Conservation (phyloP, 2,329 filamentous ascomycete species). For the Aspergillus novoparasiticus region DNA sequence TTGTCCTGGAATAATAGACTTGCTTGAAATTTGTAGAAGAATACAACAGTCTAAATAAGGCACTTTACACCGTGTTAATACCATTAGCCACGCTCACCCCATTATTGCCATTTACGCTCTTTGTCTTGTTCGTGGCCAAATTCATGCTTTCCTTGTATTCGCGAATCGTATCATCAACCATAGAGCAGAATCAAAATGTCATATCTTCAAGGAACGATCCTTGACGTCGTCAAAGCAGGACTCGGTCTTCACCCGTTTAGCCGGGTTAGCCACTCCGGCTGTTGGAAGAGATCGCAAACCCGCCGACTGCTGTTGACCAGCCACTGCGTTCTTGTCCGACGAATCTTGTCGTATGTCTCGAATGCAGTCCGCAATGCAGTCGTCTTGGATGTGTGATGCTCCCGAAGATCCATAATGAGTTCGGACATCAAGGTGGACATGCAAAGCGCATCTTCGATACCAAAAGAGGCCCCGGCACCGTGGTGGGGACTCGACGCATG, state of each 20-base stretch:
- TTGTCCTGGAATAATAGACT: too few species aligned
- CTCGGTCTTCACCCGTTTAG: neutral
- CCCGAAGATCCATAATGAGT: neutral
- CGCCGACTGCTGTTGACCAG: neutral
- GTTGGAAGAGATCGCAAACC: neutral
- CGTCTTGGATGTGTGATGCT: neutral
- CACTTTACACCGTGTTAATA: neutral
- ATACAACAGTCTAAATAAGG: too few species aligned
- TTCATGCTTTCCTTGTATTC: neutral
- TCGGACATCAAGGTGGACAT: neutral
- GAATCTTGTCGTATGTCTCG: neutral
- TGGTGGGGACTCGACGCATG: constrained; percentile 16
- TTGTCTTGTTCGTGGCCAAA: neutral
- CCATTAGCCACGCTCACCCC: neutral
- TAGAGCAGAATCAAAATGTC: neutral
- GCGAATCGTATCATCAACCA: neutral
- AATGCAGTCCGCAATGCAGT: neutral
- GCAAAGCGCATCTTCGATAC: constrained; percentile 9
- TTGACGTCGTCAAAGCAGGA: neutral
- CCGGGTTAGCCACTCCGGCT: neutral
- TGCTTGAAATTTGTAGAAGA: too few species aligned
- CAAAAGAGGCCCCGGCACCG: constrained; percentile 13
- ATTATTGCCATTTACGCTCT: neutral
- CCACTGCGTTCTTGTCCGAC: neutral
- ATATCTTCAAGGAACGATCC: neutral